These are phyloP conservation scores for Entophlyctis luteolus DNA, from an alignment of 192 early-diverging fungal species.

Conservation along the genomic window DNA sequence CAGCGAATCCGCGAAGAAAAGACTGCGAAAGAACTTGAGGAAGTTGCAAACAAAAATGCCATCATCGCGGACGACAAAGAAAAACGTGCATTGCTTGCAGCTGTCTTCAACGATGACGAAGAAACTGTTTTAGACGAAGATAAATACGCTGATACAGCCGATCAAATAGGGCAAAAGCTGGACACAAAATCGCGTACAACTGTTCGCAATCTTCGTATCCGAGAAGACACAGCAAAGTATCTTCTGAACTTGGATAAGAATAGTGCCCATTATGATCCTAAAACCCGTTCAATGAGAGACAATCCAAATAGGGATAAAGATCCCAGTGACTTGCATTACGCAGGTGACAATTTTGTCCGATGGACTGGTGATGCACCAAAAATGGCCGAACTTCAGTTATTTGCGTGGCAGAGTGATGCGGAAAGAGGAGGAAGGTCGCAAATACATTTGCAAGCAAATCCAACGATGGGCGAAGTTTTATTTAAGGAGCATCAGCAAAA, in stretches of 20 bases:
- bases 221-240: conserved; percentile 99
- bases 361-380: conserved; percentile 83
- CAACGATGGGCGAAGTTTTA: conserved; percentile 89
- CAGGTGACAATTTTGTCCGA: conserved; percentile 92
- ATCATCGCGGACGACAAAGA: conserved; percentile 4
- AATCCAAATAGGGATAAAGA: conserved; percentile 78
- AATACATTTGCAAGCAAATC: conserved; percentile 85
- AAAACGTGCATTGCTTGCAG: not conserved
- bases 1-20: conserved; percentile 71
- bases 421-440: conserved; percentile 73
- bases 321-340: conserved; percentile 48
- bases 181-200: conserved; percentile 89
- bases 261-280: conserved; percentile 97
- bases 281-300: conserved; percentile 98
- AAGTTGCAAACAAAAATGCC: conserved; percentile 17
- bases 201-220: conserved; percentile 95
- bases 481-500: conserved; percentile 82
- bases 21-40: conserved; percentile 33
- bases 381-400: conserved; percentile 78
- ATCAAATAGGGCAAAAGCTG: conserved; percentile 79
- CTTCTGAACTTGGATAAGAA: conserved; percentile 90
- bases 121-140: conserved; percentile 85
- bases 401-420: conserved; percentile 86
- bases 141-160: conserved; percentile 80
- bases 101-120: conserved; percentile 58